Percentiles rank a stretch among this genome's conserved stretches.
Conservation (phyloP, 495 filamentous ascomycete genomes). For the Aspergillus bertholletiae region DNA sequence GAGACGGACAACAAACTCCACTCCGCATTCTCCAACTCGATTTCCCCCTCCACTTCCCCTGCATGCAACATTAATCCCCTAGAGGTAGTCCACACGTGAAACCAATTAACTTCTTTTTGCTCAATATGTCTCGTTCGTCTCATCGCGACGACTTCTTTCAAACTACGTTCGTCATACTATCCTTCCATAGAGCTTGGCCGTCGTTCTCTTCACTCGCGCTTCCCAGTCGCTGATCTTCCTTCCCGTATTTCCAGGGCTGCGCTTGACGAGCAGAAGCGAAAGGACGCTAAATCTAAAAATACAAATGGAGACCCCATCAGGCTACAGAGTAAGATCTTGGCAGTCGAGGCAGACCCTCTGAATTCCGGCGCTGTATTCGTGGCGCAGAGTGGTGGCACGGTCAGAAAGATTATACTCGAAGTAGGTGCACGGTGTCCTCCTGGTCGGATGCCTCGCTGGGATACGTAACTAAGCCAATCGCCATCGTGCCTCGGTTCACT, state of each 20-base stretch:
- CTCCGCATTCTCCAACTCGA: neutral
- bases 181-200: neutral
- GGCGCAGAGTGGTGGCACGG: slow-evolving; percentile 77
- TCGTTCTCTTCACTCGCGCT: neutral
- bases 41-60: neutral
- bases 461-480: slow-evolving; percentile 4
- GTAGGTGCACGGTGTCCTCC: slow-evolving; percentile 53
- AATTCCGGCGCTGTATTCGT: slow-evolving; percentile 63
- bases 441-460: neutral
- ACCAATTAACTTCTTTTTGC: neutral
- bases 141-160: slow-evolving; percentile 84
- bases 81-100: neutral
- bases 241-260: slow-evolving; percentile 52
- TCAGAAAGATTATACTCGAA: slow-evolving; percentile 68
- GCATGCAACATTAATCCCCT: neutral
- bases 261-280: slow-evolving; percentile 66
- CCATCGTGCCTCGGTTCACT: neutral
- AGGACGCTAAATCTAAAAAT: slow-evolving; percentile 77
- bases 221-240: slow-evolving; percentile 11
- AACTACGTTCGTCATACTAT: slow-evolving; percentile 59
- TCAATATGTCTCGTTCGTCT: slow-evolving; percentile 59
- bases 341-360: slow-evolving; percentile 64
- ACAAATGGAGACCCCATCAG: slow-evolving; percentile 75
- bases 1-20: slow-evolving; percentile 4
- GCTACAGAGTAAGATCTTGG: slow-evolving; percentile 82